These are phyloP conservation scores for Stephania yunnanensis DNA, from an alignment of 164 flowering plant species.

Conservation along the genomic window DNA sequence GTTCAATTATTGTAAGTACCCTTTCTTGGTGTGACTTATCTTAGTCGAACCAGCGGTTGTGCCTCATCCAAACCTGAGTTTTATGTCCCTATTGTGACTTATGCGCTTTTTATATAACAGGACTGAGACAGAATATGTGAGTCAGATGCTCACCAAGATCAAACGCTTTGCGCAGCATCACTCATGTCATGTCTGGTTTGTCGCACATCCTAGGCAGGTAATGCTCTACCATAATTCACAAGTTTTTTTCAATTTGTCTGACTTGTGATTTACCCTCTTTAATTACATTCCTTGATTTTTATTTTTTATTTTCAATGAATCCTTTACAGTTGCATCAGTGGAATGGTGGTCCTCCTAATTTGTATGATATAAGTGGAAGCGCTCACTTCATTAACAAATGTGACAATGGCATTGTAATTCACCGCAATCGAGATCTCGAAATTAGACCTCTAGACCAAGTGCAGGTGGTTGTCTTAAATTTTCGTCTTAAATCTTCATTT, in stretches of 20 bases:
- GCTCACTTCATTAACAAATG: slow-evolving; percentile 99
- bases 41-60: no score
- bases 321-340: slow-evolving; percentile 69
- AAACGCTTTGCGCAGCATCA: slow-evolving; percentile 97
- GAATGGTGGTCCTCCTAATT: slow-evolving; percentile 83
- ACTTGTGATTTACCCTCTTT: neutral
- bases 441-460: slow-evolving; percentile 81
- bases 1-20: no score
- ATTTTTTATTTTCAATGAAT: neutral
- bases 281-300: neutral
- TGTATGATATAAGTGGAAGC: slow-evolving; percentile 98
- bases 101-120: no score
- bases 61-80: no score
- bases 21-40: no score
- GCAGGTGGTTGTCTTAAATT: slow-evolving; percentile 39
- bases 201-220: slow-evolving; percentile 98
- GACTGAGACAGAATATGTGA: no score
- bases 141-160: no score
- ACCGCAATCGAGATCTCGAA: slow-evolving; percentile 79
- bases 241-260: neutral
- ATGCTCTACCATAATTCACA: neutral
- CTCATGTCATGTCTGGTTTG: slow-evolving; percentile 98
- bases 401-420: slow-evolving; percentile 96
- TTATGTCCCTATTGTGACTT: no score
- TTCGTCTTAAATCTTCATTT: neutral